Percentiles rank a stretch among this genome's conserved stretches.
Evolutionary conservation across 1,284 basidiomycete species (phyloP).

Genomic region (Heterobasidion irregulare): DNA sequence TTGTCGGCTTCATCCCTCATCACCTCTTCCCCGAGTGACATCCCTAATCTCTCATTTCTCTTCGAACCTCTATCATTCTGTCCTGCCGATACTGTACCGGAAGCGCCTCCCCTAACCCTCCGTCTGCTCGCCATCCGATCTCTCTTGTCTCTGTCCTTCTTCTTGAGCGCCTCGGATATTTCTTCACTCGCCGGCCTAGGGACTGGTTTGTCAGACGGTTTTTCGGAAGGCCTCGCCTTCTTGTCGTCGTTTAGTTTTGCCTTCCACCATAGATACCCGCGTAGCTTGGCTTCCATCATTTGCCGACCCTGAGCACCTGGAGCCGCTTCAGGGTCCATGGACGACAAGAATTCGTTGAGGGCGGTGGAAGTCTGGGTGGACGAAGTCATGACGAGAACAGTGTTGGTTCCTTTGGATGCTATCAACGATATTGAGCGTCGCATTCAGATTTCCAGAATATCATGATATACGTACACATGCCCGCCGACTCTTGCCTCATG

Average conservation of each 20-base stretch:
- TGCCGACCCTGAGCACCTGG: conserved; percentile 52
- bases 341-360: conserved; percentile 72
- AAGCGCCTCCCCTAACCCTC: conserved; percentile 59
- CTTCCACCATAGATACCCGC: conserved; percentile 80
- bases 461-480: conserved; percentile 13
- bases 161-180: conserved; percentile 64
- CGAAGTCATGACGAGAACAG: conserved; percentile 84
- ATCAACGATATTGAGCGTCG: conserved; percentile 3
- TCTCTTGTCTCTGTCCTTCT: conserved; percentile 59
- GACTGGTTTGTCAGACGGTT: conserved; percentile 8
- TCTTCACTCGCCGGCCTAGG: conserved; percentile 14
- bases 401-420: conserved; percentile 63
- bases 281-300: conserved; percentile 76
- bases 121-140: conserved; percentile 47
- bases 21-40: conserved; percentile 22
- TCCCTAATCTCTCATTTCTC: conserved; percentile 15
- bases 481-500: conserved; percentile 44
- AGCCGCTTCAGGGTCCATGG: conserved; percentile 49
- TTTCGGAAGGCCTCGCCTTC: conserved; percentile 15
- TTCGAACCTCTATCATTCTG: conserved; percentile 11
- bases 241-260: conserved; percentile 40
- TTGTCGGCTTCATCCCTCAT: conserved; percentile 46
- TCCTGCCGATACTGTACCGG: conserved; percentile 18
- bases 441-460: no score
- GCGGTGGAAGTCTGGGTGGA: conserved; percentile 71